A percentile compares a stretch with the other conserved stretches of the same genome.
Evolutionary conservation across 306 rosid genomes (phyloP).

Genomic region (Cucurbita argyrosperma): DNA sequence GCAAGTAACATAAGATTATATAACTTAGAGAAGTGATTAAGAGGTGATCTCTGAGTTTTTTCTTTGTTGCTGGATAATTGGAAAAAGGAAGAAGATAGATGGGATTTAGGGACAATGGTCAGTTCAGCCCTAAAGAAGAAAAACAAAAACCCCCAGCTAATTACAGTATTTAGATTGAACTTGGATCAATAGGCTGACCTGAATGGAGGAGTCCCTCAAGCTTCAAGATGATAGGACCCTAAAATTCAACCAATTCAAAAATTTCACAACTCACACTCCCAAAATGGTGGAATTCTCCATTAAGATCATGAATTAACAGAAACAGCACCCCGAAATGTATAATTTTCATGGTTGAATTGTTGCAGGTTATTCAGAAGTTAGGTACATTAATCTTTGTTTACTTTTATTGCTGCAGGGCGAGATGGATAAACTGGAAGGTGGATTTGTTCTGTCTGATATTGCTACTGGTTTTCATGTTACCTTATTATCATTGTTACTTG

Average conservation of each 20-base stretch:
- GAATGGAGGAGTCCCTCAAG: neutral
- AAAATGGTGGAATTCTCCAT: neutral
- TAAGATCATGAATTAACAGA: neutral
- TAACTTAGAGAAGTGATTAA: neutral
- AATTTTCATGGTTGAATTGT: neutral
- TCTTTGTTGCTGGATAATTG: neutral
- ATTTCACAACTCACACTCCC: neutral
- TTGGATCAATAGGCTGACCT: neutral
- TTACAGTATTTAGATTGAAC: neutral
- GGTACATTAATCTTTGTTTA: neutral
- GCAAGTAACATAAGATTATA: neutral
- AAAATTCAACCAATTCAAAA: neutral
- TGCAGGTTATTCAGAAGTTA: neutral
- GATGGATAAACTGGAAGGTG: slow-evolving; percentile 83
- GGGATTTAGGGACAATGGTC: neutral
- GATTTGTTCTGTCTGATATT: slow-evolving; percentile 77
- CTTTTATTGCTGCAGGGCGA: slow-evolving; percentile 35
- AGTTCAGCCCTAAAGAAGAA: neutral
- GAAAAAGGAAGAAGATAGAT: neutral
- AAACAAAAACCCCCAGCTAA: neutral
- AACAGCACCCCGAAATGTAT: neutral
- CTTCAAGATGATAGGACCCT: neutral
- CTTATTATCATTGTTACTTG: slow-evolving; percentile 85
- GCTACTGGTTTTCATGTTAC: slow-evolving; percentile 69
- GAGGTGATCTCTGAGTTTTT: neutral